Base-by-base conservation (phyloP, 768 basidiomycete genomes). In the Suillus hirtellus region DNA sequence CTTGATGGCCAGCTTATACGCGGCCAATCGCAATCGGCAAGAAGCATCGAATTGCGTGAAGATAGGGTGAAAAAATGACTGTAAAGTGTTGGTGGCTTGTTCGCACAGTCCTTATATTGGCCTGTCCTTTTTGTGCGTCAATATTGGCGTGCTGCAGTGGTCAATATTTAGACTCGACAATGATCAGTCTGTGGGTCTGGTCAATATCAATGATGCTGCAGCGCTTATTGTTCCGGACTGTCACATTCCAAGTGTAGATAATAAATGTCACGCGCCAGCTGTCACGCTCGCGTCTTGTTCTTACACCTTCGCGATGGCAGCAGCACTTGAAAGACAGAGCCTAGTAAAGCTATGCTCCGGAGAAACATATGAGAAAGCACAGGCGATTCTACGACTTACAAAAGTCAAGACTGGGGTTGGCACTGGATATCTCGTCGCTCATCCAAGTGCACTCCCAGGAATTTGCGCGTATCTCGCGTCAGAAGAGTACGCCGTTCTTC, bases 391-490 rank as follows among this genome's bases (percentile, higher is more conserved):
- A 1, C 52, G 54, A 4, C 65, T 76, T 6, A 71, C 66, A 1
- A 63, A 44, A 31, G 66, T 67, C 58, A 72, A 59, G 35, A 76
- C 76, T n/a, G 65, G 70, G 54, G 66, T 60, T 17, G 76, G 75
- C 12, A 67, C 76, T 15, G 75, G 73, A 0, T 76, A 73, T 55
- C 35, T 49, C 35, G 58, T 65, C 24, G 64, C 73, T 38, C 72
- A 63, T 53, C 38, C 68, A 3, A 64, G 61, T 46, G 69, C 67
- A 14, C 65, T 76, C 12, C 75, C 73, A 4, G 68, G 73, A 7
- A 53, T 75, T 35, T 77, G 72, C 63, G 75, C 75, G 27, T 72
- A 72, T 56, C 61, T 76, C 2, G 75, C 75, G 19, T 76, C 75
- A 14, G 68, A 76, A 67, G 68, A 68, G 75, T 76, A 60, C 66